phyloP scores from a whole-genome alignment of 495 filamentous ascomycete genomes.

The Aspergillus cristatus region DNA sequence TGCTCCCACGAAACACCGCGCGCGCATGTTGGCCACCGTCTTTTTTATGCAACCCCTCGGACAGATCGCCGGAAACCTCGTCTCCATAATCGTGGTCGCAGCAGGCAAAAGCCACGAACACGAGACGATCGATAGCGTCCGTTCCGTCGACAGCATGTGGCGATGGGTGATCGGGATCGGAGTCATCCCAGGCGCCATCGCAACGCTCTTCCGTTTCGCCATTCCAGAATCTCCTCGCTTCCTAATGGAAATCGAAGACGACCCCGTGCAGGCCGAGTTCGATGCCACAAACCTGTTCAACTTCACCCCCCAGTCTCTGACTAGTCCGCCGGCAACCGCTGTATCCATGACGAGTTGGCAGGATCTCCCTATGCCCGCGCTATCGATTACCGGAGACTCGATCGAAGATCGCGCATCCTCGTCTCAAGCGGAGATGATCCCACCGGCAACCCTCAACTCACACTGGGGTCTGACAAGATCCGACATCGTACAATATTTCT shows the following conservation, averaged over 20 bases:
- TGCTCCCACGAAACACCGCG: constrained; percentile 48
- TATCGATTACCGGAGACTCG: constrained; percentile 20
- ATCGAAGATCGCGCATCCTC: constrained; percentile 12
- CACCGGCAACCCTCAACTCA: constrained; percentile 33
- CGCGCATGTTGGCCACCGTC: constrained; percentile 56
- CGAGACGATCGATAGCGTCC: constrained; percentile 21
- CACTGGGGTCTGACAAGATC: constrained; percentile 32
- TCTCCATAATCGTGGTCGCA: constrained; percentile 38
- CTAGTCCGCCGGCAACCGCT: not conserved
- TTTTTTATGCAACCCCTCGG: constrained; percentile 60
- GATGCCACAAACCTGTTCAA: constrained; percentile 34
- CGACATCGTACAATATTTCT: constrained; percentile 41
- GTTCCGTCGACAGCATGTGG: constrained; percentile 45
- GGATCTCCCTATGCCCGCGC: constrained; percentile 12
- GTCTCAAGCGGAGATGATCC: constrained; percentile 13
- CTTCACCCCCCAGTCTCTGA: constrained; percentile 10
- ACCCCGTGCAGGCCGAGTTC: constrained; percentile 37
- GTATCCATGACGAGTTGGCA: constrained; percentile 3
- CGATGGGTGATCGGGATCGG: constrained; percentile 52
- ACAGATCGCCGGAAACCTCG: constrained; percentile 51
- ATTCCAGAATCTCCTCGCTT: constrained; percentile 57
- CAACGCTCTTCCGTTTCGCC: constrained; percentile 47
- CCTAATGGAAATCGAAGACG: constrained; percentile 42
- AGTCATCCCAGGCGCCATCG: constrained; percentile 49
- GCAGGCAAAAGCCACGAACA: constrained; percentile 22